phyloP scores from a whole-genome alignment of 2,329 filamentous ascomycete species.

The Bretziella fagacearum region DNA sequence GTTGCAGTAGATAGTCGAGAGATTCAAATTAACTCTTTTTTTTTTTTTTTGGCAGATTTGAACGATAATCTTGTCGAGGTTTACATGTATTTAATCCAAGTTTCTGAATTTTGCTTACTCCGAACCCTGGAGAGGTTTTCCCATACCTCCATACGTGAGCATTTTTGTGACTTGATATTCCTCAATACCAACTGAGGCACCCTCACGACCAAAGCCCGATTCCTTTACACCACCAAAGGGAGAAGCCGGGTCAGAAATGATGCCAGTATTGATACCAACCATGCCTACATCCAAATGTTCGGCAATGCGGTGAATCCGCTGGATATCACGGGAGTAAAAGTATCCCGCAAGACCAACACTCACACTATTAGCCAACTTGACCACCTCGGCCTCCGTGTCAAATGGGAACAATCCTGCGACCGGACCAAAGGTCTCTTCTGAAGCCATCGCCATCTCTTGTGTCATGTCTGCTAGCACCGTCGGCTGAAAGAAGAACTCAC shows the following conservation, averaged over 20 bases:
- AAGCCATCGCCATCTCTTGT: constrained; percentile 63
- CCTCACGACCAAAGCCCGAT: constrained; percentile 66
- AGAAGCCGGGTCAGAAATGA: constrained; percentile 40
- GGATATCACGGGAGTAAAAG: constrained; percentile 60
- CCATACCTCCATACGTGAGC: constrained; percentile 36
- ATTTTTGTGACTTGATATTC: constrained; percentile 65
- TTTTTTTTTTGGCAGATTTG: not conserved
- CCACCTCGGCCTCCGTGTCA: constrained; percentile 73
- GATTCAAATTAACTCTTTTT: not conserved
- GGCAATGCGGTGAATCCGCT: constrained; percentile 42
- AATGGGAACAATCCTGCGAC: constrained; percentile 84
- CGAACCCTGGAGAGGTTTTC: constrained; percentile 32
- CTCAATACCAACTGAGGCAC: constrained; percentile 57
- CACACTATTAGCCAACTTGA: constrained; percentile 61
- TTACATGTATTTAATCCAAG: not conserved
- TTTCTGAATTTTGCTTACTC: not conserved
- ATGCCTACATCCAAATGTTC: constrained; percentile 68
- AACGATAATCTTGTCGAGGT: not conserved
- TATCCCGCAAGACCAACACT: constrained; percentile 87
- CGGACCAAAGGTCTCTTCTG: constrained; percentile 90
- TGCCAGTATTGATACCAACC: constrained; percentile 68
- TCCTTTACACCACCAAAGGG: constrained; percentile 71
- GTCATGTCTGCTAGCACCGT: constrained; percentile 83
- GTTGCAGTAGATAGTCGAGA: not conserved
- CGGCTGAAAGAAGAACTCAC: constrained; percentile 73